A percentile compares a stretch with the other conserved stretches of the same genome.
These are phyloP conservation scores for Salvia hispanica DNA, from an alignment of 257 asterid species.

Conservation along the genomic window DNA sequence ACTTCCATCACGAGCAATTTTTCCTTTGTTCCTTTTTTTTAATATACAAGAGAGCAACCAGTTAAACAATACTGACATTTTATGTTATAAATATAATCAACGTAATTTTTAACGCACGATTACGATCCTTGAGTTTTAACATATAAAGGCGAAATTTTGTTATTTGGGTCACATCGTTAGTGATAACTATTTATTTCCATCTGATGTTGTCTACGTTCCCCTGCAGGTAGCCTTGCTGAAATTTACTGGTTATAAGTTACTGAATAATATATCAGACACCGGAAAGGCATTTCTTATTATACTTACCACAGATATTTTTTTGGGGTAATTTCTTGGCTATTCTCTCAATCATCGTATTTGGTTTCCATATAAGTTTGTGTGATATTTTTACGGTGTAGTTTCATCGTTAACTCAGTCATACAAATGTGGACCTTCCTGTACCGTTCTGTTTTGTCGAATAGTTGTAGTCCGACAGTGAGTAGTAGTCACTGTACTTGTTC, in stretches of 20 bases:
- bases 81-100: conserved; percentile 16
- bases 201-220: conserved; percentile 25
- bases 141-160: neutral
- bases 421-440: conserved; percentile 4
- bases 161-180: conserved; percentile 10
- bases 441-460: neutral
- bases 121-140: neutral
- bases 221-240: conserved; percentile 92
- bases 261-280: conserved; percentile 79
- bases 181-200: conserved; percentile 2
- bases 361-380: neutral
- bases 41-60: neutral
- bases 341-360: conserved; percentile 15
- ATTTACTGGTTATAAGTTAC: conserved; percentile 86
- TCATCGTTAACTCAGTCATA: neutral
- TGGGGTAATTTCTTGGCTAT: conserved; percentile 62
- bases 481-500: conserved; percentile 16
- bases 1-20: neutral
- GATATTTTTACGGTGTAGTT: neutral
- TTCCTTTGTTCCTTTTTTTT: neutral
- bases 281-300: conserved; percentile 92
- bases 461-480: neutral
- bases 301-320: conserved; percentile 82
- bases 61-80: conserved; percentile 7
- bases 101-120: conserved; percentile 1